These are phyloP conservation scores for Metschnikowia gruessii DNA, from an alignment of 805 yeast genomes.

Conservation along the genomic window DNA sequence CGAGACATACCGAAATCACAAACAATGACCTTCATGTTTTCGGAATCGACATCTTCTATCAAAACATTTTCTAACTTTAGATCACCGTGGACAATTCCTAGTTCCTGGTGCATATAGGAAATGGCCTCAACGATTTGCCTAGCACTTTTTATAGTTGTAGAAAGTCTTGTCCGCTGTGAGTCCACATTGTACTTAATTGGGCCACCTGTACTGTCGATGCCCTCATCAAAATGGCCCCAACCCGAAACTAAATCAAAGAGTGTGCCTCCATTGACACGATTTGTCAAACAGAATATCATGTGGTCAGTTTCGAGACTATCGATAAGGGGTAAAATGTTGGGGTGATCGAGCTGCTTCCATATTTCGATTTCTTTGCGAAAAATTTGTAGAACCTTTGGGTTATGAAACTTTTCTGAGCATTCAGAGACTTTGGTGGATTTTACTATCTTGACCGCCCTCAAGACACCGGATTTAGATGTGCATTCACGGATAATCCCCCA, in stretches of 20 bases:
- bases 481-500: constrained; percentile 87
- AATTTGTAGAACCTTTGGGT: constrained; percentile 50
- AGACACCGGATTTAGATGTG: constrained; percentile 29
- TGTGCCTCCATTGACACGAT: constrained; percentile 71
- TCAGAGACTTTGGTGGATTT: constrained; percentile 30
- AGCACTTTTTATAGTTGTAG: constrained; percentile 33
- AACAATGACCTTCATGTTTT: constrained; percentile 52
- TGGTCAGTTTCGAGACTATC: constrained; percentile 58
- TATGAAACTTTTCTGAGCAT: constrained; percentile 27
- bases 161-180: constrained; percentile 33
- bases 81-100: constrained; percentile 76
- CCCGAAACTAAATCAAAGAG: constrained; percentile 67
- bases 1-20: constrained; percentile 90
- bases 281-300: constrained; percentile 71
- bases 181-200: constrained; percentile 29
- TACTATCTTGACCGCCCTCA: constrained; percentile 61
- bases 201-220: constrained; percentile 26
- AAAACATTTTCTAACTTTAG: constrained; percentile 78
- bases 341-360: constrained; percentile 70
- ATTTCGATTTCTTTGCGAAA: constrained; percentile 70
- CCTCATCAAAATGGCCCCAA: constrained; percentile 53
- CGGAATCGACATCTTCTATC: constrained; percentile 39
- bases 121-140: constrained; percentile 59
- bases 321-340: constrained; percentile 59
- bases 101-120: constrained; percentile 51